Evolutionary conservation across 257 asterid genomes (phyloP).

Genomic region (Cruciata laevipes): DNA sequence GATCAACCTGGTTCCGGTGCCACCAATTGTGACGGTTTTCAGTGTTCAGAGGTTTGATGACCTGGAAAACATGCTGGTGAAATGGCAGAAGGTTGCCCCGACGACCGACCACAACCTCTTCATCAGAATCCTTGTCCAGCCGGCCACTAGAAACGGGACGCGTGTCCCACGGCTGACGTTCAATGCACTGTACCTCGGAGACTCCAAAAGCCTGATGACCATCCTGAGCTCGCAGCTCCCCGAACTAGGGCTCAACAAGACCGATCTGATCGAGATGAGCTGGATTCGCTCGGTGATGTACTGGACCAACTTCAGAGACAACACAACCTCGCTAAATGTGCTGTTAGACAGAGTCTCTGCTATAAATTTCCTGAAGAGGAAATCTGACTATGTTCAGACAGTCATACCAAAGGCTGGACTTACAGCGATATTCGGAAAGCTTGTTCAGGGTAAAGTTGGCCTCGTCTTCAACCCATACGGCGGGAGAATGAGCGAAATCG

Average conservation of each 20-base stretch:
- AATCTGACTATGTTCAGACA: constrained; percentile 1
- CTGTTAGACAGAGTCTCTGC: background rate
- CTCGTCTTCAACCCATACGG: background rate
- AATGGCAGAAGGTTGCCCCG: constrained; percentile 13
- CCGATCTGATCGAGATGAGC: background rate
- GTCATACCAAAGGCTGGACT: background rate
- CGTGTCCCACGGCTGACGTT: background rate
- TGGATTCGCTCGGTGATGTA: background rate
- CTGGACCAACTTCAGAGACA: background rate
- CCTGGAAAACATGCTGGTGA: background rate
- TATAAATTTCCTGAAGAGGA: constrained; percentile 2
- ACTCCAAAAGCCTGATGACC: background rate
- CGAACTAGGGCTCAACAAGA: background rate
- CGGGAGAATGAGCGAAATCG: background rate
- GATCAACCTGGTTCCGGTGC: background rate
- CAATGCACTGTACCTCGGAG: background rate
- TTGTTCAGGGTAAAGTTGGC: background rate
- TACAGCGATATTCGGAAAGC: background rate
- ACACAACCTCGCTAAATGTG: background rate
- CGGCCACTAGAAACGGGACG: background rate
- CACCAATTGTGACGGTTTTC: constrained; percentile 1
- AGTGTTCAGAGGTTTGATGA: background rate
- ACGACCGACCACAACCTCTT: constrained; percentile 19
- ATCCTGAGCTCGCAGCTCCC: background rate
- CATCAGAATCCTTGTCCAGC: constrained; percentile 18